Percentiles rank a stretch among this genome's conserved stretches.
Conservation (phyloP, 345 rosid genomes). For the Mercurialis annua region DNA sequence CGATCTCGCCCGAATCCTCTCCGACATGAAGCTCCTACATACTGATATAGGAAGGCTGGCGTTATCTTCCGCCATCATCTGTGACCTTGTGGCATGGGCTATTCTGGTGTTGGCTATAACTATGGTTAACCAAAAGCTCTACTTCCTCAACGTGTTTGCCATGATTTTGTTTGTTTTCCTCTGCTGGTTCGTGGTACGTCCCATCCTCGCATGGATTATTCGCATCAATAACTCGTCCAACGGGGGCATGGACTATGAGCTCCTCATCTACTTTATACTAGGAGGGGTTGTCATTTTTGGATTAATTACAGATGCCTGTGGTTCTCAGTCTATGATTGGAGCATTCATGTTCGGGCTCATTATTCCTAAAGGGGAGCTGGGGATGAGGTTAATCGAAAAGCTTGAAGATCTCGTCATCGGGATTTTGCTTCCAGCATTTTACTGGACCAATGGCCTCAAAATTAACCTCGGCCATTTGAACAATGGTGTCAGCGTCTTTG, state of each 20-base stretch:
- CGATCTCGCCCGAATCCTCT: constrained; percentile 47
- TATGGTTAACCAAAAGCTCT: background rate
- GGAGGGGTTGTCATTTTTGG: constrained; percentile 10
- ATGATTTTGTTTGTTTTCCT: constrained; percentile 27
- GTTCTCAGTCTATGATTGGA: constrained; percentile 16
- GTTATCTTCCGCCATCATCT: constrained; percentile 42
- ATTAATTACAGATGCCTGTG: constrained; percentile 20
- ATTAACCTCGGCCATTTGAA: background rate
- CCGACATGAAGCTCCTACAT: constrained; percentile 64
- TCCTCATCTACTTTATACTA: constrained; percentile 6
- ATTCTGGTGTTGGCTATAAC: constrained; percentile 30
- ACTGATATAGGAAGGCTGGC: constrained; percentile 52
- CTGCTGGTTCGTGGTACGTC: constrained; percentile 40
- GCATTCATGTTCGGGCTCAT: constrained; percentile 21
- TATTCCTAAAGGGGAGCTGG: constrained; percentile 17
- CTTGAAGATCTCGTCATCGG: background rate
- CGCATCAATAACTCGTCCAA: constrained; percentile 11
- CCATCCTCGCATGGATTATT: constrained; percentile 38
- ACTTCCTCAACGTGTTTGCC: constrained; percentile 13
- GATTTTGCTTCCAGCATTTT: constrained; percentile 17
- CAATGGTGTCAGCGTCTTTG: background rate
- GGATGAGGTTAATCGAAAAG: background rate
- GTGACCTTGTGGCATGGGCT: constrained; percentile 52
- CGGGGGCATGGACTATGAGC: constrained; percentile 22
- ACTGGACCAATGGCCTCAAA: constrained; percentile 10